These are phyloP conservation scores for Penicillium thymicola DNA, from an alignment of 2,329 filamentous ascomycete genomes.

Conservation along the genomic window DNA sequence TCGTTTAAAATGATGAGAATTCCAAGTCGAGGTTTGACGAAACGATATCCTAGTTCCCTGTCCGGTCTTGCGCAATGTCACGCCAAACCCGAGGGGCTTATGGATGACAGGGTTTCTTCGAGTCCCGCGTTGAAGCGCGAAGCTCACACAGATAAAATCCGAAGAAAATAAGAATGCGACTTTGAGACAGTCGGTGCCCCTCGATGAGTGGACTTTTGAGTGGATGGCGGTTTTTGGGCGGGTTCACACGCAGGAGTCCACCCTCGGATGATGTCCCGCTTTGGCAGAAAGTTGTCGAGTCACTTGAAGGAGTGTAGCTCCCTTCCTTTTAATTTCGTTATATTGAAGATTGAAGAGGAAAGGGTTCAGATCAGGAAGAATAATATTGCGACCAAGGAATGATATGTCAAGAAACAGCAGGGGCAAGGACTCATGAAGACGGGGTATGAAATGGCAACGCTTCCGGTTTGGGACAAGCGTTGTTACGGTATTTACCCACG, in stretches of 20 bases:
- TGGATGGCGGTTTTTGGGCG: constrained; percentile 33
- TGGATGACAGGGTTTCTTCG: constrained; percentile 37
- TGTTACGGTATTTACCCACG: constrained; percentile 25
- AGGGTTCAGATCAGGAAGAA: background rate
- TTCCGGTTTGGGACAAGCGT: constrained; percentile 21
- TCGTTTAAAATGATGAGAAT: constrained; percentile 30
- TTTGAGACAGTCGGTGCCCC: constrained; percentile 42
- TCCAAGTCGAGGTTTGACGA: constrained; percentile 6
- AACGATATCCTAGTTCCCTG: constrained; percentile 34
- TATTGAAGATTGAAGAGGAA: background rate
- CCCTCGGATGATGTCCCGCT: constrained; percentile 38
- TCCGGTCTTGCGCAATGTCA: constrained; percentile 42
- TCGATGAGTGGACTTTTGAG: constrained; percentile 46
- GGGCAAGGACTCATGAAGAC: constrained; percentile 7
- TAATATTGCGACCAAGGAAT: constrained; percentile 1
- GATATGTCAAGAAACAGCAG: constrained; percentile 6
- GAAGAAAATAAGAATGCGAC: constrained; percentile 50
- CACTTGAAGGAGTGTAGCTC: constrained; percentile 18
- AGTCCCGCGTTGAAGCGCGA: constrained; percentile 51
- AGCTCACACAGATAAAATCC: constrained; percentile 42
- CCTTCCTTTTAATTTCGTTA: background rate
- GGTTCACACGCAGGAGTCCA: constrained; percentile 29
- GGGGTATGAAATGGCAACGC: constrained; percentile 19
- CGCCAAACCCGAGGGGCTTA: constrained; percentile 49
- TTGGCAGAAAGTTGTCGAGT: constrained; percentile 33